Conservation (phyloP, 352 stramenopile species). For the Phytophthora pseudosyringae region DNA sequence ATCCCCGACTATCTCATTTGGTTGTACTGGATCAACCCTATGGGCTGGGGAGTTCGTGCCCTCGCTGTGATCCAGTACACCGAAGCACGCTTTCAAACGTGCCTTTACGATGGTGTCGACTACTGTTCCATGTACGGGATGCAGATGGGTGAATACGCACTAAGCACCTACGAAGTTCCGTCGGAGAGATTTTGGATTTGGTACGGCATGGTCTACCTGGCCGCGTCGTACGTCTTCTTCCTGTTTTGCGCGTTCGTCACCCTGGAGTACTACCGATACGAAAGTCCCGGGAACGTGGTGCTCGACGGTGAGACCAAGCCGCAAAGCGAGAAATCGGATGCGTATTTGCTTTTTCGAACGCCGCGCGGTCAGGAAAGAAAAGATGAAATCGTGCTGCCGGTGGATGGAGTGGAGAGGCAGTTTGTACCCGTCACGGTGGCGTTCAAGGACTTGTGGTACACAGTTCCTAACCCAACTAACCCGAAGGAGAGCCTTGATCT, state of each 20-base stretch:
- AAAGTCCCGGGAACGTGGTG: conserved; percentile 18
- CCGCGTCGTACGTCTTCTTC: conserved; percentile 16
- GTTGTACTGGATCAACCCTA: conserved; percentile 31
- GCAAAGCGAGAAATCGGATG: not conserved
- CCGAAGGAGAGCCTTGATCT: conserved; percentile 17
- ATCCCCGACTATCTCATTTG: conserved; percentile 31
- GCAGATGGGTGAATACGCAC: conserved; percentile 26
- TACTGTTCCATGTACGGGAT: conserved; percentile 27
- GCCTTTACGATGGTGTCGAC: conserved; percentile 32
- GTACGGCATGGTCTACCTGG: conserved; percentile 23
- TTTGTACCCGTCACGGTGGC: conserved; percentile 11
- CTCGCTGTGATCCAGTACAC: conserved; percentile 38
- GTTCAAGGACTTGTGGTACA: conserved; percentile 10
- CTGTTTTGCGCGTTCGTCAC: conserved; percentile 18
- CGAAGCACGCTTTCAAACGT: conserved; percentile 28
- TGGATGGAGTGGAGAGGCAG: not conserved
- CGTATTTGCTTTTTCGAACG: conserved; percentile 6
- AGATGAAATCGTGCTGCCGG: not conserved
- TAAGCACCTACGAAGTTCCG: conserved; percentile 26
- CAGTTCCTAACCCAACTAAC: conserved; percentile 11
- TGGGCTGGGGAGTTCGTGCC: conserved; percentile 24
- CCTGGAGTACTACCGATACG: conserved; percentile 25
- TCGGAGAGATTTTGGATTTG: conserved; percentile 27
- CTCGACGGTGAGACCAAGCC: not conserved
- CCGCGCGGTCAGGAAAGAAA: not conserved